phyloP scores from a whole-genome alignment of 306 rosid genomes.

The Quercus suber region DNA sequence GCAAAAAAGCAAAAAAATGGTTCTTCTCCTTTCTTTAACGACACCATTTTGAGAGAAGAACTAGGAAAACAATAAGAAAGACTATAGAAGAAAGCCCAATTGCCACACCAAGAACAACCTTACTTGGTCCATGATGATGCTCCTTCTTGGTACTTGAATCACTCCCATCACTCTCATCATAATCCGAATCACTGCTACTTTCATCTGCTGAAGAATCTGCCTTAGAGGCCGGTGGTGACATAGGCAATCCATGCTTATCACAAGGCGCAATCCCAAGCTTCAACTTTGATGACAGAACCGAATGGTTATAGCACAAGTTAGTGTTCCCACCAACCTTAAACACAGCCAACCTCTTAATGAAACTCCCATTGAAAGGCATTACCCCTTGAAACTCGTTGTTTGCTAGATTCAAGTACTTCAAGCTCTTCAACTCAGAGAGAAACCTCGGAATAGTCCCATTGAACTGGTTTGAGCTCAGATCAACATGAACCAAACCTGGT shows the following conservation, averaged over 20 bases:
- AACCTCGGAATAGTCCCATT: slow-evolving; percentile 84
- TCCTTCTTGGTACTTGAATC: slow-evolving; percentile 28
- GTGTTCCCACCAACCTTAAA: slow-evolving; percentile 67
- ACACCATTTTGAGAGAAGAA: slow-evolving; percentile 71
- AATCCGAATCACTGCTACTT: slow-evolving; percentile 49
- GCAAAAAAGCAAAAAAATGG: not conserved
- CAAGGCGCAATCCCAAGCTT: slow-evolving; percentile 91
- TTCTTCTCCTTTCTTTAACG: slow-evolving; percentile 33
- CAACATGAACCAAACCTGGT: slow-evolving; percentile 60
- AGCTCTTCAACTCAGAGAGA: slow-evolving; percentile 62
- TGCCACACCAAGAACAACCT: slow-evolving; percentile 88
- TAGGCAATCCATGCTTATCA: slow-evolving; percentile 79
- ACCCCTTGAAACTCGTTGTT: slow-evolving; percentile 71
- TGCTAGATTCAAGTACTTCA: slow-evolving; percentile 77
- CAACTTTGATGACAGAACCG: slow-evolving; percentile 69
- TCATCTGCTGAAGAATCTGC: slow-evolving; percentile 53
- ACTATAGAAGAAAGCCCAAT: slow-evolving; percentile 83
- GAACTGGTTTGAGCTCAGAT: slow-evolving; percentile 88
- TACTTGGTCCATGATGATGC: slow-evolving; percentile 69
- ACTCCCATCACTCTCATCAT: slow-evolving; percentile 43
- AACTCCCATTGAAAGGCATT: slow-evolving; percentile 65
- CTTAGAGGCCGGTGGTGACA: slow-evolving; percentile 72
- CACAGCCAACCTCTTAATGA: slow-evolving; percentile 47
- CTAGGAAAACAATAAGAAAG: slow-evolving; percentile 66
- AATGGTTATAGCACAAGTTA: slow-evolving; percentile 71